These are phyloP conservation scores for Rubus parviflorus DNA, from an alignment of 306 rosid genomes.

Conservation along the genomic window DNA sequence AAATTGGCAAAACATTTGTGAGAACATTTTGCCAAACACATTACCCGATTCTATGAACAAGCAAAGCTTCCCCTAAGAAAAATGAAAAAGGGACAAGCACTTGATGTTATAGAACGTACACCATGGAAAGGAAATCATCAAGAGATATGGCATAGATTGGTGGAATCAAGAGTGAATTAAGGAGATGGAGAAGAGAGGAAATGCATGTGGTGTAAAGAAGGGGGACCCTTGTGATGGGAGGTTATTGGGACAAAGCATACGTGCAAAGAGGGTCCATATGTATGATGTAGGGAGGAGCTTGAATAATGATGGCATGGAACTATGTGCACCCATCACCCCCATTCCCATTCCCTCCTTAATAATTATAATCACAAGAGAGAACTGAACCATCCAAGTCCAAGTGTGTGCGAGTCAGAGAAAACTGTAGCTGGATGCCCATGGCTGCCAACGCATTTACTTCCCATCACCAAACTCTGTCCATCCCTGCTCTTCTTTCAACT, in stretches of 20 bases:
- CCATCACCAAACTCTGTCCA: background rate
- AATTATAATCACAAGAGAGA: conserved; percentile 18
- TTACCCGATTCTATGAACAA: background rate
- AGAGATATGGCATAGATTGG: background rate
- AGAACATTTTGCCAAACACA: background rate
- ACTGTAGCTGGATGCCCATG: conserved; percentile 19
- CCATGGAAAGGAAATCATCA: background rate
- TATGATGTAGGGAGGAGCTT: too few relatives aligned
- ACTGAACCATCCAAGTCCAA: background rate
- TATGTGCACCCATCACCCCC: conserved; percentile 31
- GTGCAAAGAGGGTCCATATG: conserved; percentile 17
- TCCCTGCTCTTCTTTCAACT: background rate
- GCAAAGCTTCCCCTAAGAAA: background rate
- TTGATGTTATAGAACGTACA: too few relatives aligned
- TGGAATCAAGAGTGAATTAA: background rate
- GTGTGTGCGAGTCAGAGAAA: conserved; percentile 19
- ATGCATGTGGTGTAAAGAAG: background rate
- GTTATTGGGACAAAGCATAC: conserved; percentile 28
- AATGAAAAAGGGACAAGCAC: background rate
- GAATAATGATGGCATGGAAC: conserved; percentile 33
- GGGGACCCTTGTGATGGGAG: conserved; percentile 24
- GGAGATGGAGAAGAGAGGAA: background rate
- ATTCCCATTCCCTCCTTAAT: background rate
- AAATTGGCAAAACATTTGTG: too few relatives aligned
- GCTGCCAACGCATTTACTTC: conserved; percentile 31